A percentile compares a stretch with the other conserved stretches of the same genome.
phyloP scores from a whole-genome alignment of 1,284 basidiomycete species.

The Puccinia triticina region DNA sequence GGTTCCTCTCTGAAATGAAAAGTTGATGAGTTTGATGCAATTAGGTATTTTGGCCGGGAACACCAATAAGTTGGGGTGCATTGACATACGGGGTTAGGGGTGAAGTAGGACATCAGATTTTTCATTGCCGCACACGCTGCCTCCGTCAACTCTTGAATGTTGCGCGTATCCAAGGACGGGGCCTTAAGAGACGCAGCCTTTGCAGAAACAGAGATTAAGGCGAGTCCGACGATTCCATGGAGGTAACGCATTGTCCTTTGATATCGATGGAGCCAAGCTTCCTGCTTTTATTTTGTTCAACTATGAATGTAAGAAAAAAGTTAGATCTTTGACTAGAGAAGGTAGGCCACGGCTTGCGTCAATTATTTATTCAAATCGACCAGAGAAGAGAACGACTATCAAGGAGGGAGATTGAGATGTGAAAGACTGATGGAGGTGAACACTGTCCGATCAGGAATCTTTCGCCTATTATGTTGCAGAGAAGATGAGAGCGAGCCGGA shows the following conservation, averaged over 20 bases:
- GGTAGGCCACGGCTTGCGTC: too few relatives aligned
- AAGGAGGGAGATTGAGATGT: too few relatives aligned
- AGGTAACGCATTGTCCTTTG: background rate
- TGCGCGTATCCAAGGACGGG: slow-evolving; percentile 28
- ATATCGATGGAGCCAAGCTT: background rate
- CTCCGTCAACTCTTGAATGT: slow-evolving; percentile 7
- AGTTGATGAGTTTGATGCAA: background rate
- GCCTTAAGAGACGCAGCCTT: background rate
- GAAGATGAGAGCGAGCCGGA: too few relatives aligned
- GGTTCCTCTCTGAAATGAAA: slow-evolving; percentile 15
- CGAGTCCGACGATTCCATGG: background rate
- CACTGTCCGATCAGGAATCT: too few relatives aligned
- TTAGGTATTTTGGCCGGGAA: background rate
- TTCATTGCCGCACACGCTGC: slow-evolving; percentile 32
- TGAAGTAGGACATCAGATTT: slow-evolving; percentile 38
- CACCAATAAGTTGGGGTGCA: background rate
- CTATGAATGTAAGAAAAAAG: background rate
- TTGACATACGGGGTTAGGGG: slow-evolving; percentile 2
- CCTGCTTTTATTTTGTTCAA: background rate
- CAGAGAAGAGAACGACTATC: background rate
- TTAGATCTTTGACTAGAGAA: too few relatives aligned
- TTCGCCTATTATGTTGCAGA: too few relatives aligned
- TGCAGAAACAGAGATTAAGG: background rate
- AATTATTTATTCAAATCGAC: too few relatives aligned
- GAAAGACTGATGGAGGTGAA: too few relatives aligned